These are phyloP conservation scores for Fraxinus dipetala DNA, from an alignment of 305 asterid genomes.

Conservation along the genomic window DNA sequence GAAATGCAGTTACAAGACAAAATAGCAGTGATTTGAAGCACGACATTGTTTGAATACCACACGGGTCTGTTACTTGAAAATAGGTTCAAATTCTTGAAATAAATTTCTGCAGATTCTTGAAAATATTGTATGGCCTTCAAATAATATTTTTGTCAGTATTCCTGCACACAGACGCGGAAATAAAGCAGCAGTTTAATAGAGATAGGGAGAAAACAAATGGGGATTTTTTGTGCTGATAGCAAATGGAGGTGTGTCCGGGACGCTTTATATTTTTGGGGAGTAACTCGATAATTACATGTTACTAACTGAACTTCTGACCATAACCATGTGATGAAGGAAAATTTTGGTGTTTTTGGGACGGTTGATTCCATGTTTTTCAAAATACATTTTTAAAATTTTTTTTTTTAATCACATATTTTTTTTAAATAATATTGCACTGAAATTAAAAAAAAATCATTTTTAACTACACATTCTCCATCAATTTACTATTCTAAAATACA, in stretches of 20 bases:
- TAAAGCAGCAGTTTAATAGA: background rate
- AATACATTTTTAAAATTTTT: too few relatives aligned
- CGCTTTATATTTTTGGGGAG: background rate
- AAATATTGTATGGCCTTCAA: background rate
- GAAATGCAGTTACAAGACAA: slow-evolving; percentile 24
- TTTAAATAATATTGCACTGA: too few relatives aligned
- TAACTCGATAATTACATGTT: background rate
- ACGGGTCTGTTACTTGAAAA: background rate
- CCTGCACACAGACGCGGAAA: background rate
- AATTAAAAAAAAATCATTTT: too few relatives aligned
- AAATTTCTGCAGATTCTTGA: background rate
- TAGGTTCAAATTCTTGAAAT: background rate
- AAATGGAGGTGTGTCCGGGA: background rate
- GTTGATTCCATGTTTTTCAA: too few relatives aligned
- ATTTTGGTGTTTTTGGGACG: background rate
- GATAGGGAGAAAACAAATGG: background rate
- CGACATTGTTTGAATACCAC: slow-evolving; percentile 28
- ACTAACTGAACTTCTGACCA: slow-evolving; percentile 4
- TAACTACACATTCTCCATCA: too few relatives aligned
- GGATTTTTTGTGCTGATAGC: background rate
- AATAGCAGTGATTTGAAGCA: slow-evolving; percentile 24
- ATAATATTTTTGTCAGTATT: background rate
- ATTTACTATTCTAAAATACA: too few relatives aligned
- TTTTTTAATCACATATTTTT: too few relatives aligned
- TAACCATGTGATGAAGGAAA: background rate